Evolutionary conservation across 2,329 filamentous ascomycete genomes (phyloP), one percentile per base, ranked within the genome.

Genomic region (Penicillium sp.): DNA sequence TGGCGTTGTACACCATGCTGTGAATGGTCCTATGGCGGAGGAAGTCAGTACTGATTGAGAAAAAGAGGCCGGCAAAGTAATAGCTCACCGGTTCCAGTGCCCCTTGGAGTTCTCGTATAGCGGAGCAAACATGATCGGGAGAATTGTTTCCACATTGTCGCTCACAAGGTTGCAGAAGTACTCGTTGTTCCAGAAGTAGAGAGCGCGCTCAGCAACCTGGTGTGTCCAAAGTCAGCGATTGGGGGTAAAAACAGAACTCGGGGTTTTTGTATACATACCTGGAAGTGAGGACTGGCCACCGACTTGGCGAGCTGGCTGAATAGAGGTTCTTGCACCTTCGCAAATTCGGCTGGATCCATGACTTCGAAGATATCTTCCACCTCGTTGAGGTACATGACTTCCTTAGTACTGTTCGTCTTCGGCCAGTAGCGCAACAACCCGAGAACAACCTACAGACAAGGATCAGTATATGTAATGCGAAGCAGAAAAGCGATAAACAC

Each of bases 151-250:
- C 47, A 98, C 93, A 64, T 98, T 98, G 74, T 98, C 93, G 76
- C 91, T 96, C 60, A 98, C 93, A 51, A 98, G 79, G 67, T 97
- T 98, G 78, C 93, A 98, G 75, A 98, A 98, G 71, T 98, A 98
- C 71, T 98, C 93, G 67, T 98, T 98, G 78, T 98, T 98, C 93
- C 93, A 98, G 77, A 98, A 98, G 75, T 98, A 98, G 25, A 98
- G 80, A 4, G 93, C 93, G 58, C 93, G 84, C 75, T 98, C 93
- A 15, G 93, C 93, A 50, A 98, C 93, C 81, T 83, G 7, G 54
- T 9, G 10, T 32, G 29, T 38, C 15, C 24, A 33, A 42, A 24
- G 18, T 43, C 13, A 44, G 31, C 4, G 13, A 7, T 37, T 33
- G 39, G 15, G 13, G 28, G 15, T 18, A 18, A 18, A 10, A 25